phyloP scores from a whole-genome alignment of 805 yeast species.

The Saccharomycopsis sp. region DNA sequence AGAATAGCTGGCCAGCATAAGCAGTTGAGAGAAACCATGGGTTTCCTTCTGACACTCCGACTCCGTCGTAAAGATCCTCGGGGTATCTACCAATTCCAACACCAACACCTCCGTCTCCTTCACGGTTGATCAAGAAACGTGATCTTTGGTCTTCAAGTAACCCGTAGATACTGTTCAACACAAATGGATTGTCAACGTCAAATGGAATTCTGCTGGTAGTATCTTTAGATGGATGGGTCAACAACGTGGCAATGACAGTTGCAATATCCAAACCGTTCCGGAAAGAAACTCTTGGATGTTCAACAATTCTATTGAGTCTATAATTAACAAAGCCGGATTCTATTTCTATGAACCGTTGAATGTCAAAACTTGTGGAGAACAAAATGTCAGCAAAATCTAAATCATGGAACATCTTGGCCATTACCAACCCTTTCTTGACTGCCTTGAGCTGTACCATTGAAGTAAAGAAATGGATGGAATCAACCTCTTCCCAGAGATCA shows the following conservation, averaged over 20 bases:
- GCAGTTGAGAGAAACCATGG: slow-evolving; percentile 79
- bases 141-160: slow-evolving; percentile 62
- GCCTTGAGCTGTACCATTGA: slow-evolving; percentile 57
- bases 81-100: slow-evolving; percentile 72
- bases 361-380: neutral
- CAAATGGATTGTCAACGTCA: slow-evolving; percentile 48
- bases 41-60: slow-evolving; percentile 58
- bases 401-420: slow-evolving; percentile 28
- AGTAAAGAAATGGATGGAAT: slow-evolving; percentile 61
- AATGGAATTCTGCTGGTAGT: slow-evolving; percentile 45
- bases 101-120: slow-evolving; percentile 34
- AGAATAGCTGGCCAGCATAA: slow-evolving; percentile 58
- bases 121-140: slow-evolving; percentile 72
- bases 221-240: slow-evolving; percentile 43
- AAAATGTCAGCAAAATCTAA: slow-evolving; percentile 19
- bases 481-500: slow-evolving; percentile 75
- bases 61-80: slow-evolving; percentile 68
- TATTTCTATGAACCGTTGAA: slow-evolving; percentile 11
- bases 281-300: slow-evolving; percentile 15
- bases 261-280: slow-evolving; percentile 81
- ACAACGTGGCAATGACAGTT: slow-evolving; percentile 39
- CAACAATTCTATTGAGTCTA: slow-evolving; percentile 11
- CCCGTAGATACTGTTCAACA: slow-evolving; percentile 57
- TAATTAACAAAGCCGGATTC: slow-evolving; percentile 12
- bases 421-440: slow-evolving; percentile 40